These are phyloP conservation scores for Entophlyctis helioformis DNA, from an alignment of 192 early-diverging fungal species.

Conservation along the genomic window DNA sequence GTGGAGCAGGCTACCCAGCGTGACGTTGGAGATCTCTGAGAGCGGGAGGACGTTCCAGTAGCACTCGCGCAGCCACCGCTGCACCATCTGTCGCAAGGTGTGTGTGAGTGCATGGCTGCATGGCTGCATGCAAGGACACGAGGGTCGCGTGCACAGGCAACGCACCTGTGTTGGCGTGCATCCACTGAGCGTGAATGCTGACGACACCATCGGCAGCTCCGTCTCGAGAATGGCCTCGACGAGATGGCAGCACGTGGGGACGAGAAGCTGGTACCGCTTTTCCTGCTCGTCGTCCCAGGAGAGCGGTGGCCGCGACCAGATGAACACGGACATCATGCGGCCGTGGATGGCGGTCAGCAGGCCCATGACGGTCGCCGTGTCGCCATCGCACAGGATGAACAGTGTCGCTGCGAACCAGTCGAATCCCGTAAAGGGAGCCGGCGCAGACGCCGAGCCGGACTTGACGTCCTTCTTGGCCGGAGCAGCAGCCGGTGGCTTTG, in stretches of 20 bases:
- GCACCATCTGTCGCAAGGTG: constrained; percentile 11
- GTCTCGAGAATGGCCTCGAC: constrained; percentile 29
- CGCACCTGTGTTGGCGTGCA: constrained; percentile 38
- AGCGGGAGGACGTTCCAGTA: constrained; percentile 39
- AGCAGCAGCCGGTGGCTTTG: neutral
- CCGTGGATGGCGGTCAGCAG: constrained; percentile 6
- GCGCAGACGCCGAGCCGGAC: neutral
- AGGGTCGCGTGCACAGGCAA: neutral
- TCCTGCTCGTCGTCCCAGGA: no score
- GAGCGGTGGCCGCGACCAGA: constrained; percentile 19
- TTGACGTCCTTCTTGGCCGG: no score
- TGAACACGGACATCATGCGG: constrained; percentile 11
- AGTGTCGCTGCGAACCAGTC: constrained; percentile 34
- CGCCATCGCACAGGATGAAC: constrained; percentile 15
- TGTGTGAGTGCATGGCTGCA: neutral
- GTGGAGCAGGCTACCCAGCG: constrained; percentile 8
- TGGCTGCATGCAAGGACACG: neutral
- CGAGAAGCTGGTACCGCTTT: no score
- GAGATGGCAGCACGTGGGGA: constrained; percentile 22
- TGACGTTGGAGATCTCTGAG: constrained; percentile 21
- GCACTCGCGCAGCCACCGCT: constrained; percentile 35
- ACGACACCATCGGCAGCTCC: constrained; percentile 24
- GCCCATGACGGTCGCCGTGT: neutral
- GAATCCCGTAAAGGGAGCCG: constrained; percentile 13
- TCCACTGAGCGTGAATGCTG: constrained; percentile 34